Conservation (phyloP, 2,329 filamentous ascomycete species). For the Fusarium brevicatenulatum region DNA sequence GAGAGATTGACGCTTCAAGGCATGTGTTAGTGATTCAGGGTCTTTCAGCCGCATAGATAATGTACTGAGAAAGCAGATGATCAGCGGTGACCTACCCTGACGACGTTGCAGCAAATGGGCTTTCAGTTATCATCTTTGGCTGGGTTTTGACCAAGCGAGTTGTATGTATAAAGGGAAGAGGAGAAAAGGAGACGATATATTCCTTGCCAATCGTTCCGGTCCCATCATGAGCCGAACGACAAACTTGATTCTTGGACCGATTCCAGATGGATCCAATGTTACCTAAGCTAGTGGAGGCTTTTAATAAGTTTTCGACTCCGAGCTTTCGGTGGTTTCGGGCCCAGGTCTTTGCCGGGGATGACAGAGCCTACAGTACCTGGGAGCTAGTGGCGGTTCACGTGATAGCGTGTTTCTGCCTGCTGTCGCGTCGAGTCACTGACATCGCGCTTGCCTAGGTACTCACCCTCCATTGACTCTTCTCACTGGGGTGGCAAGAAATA, state of each 20-base stretch:
- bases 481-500: constrained; percentile 20
- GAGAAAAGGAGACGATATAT: not conserved
- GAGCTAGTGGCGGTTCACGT: constrained; percentile 29
- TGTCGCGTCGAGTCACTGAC: constrained; percentile 34
- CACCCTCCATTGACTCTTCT: constrained; percentile 8
- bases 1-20: constrained; percentile 31
- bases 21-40: constrained; percentile 32
- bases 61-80: not conserved
- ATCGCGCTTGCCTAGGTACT: constrained; percentile 31
- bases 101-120: constrained; percentile 7
- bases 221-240: constrained; percentile 7
- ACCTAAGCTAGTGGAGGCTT: constrained; percentile 40
- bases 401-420: constrained; percentile 44
- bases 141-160: not conserved
- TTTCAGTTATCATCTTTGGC: constrained; percentile 23
- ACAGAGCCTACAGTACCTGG: too few relatives aligned
- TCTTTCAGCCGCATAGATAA: not conserved
- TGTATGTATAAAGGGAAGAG: not conserved
- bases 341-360: not conserved
- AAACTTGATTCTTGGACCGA: constrained; percentile 5
- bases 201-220: constrained; percentile 12
- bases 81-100: constrained; percentile 28
- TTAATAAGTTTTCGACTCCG: not conserved
- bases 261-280: constrained; percentile 13
- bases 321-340: constrained; percentile 17